Evolutionary conservation across 257 asterid species (phyloP).

Genomic region (Datura wrightii): DNA sequence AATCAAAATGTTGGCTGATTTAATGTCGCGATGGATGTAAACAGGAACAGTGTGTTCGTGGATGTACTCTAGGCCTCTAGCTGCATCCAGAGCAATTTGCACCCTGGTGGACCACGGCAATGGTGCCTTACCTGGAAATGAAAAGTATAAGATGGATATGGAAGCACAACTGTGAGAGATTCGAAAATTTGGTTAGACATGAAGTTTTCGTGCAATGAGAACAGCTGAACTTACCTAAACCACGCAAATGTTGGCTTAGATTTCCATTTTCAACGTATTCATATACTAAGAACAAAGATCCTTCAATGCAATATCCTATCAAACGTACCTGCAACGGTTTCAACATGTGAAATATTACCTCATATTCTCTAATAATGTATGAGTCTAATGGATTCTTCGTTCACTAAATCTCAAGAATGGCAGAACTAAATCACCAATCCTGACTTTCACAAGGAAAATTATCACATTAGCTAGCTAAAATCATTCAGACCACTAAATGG

Average conservation of each 20-base stretch:
- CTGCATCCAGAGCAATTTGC: slow-evolving; percentile 89
- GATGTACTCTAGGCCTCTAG: slow-evolving; percentile 94
- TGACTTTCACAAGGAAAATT: not conserved
- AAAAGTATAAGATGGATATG: not conserved
- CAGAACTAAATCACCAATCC: not conserved
- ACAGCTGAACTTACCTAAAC: slow-evolving; percentile 54
- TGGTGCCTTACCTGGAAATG: slow-evolving; percentile 52
- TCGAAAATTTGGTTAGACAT: not conserved
- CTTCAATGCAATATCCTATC: slow-evolving; percentile 83
- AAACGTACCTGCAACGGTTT: slow-evolving; percentile 66
- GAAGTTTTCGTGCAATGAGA: not conserved
- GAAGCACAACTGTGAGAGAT: not conserved
- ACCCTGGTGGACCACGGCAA: slow-evolving; percentile 76
- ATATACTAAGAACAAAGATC: slow-evolving; percentile 79
- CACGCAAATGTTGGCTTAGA: slow-evolving; percentile 80
- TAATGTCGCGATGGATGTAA: slow-evolving; percentile 85
- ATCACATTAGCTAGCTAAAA: not conserved
- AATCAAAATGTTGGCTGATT: slow-evolving; percentile 79
- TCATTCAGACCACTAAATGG: not conserved
- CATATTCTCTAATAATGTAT: not conserved
- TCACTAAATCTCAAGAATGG: not conserved
- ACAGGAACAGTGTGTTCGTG: slow-evolving; percentile 92
- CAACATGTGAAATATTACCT: not conserved
- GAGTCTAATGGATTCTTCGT: not conserved
- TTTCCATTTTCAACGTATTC: slow-evolving; percentile 88